Base-by-base conservation (phyloP, 2,329 filamentous ascomycete species). In the Sclerotinia sclerotiorum region DNA sequence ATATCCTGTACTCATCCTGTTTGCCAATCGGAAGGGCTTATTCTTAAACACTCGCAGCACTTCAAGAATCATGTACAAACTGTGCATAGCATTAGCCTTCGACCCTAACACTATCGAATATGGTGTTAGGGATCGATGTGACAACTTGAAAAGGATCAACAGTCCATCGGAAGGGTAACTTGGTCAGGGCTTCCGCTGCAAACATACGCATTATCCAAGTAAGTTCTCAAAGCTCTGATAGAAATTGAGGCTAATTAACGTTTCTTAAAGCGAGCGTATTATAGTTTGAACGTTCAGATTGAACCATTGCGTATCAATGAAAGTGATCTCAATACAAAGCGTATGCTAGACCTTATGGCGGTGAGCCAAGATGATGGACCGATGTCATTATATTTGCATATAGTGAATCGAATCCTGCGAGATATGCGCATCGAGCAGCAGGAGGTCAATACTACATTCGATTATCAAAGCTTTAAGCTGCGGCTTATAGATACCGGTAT, bases 301-400 rank as follows among this genome's bases (percentile, higher is more conserved):
- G 71, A 79, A 6, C 79, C 80, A 0, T 76, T 87, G 62, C 78
- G 80, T 29, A 77, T 87, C n/a, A 78, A 80, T 6, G 76, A 83
- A 35, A 73, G 76, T 17, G 79, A 85, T 29, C 77, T 88, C 1
- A 84, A 82, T 67, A 81, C 84, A 8, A 78, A 80, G 27, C 79
- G 82, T 51, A 84, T 88, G 79, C 79, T 84, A 60, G 82, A 80
- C 2, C 72, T 88, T 88, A 55, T 55, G 85, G 81, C 82, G 0
- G 79, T 86, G 24, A 77, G 78, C 0, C 44, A 79, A 19, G 73
- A 72, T 3, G 75, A 80, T 1, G 79, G 76, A 0, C 74, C 76
- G 11, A 69, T 78, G 17, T 84, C 85, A 0, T 76, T 88, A 0
- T 88, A 87, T 74, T 80, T 85, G 69, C 73, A 82, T 74, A 77